These are phyloP conservation scores for Ustilago xerochloae DNA, from an alignment of 1,284 basidiomycete species.

Conservation along the genomic window DNA sequence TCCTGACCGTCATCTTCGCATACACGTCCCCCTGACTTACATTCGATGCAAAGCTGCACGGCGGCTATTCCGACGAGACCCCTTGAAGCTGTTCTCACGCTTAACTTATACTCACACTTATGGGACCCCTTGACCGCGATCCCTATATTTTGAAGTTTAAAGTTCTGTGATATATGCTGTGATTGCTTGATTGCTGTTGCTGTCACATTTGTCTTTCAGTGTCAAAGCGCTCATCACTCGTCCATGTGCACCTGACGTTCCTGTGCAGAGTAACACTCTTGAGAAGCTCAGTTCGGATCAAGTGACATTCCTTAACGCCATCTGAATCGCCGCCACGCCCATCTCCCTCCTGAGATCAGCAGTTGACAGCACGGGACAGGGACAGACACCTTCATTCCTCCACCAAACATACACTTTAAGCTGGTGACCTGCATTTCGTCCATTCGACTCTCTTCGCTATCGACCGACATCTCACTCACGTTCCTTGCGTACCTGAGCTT, in stretches of 20 bases:
- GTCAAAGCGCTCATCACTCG: background rate
- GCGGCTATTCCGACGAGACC: constrained; percentile 15
- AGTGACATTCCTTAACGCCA: constrained; percentile 23
- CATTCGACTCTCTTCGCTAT: background rate
- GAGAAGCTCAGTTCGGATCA: background rate
- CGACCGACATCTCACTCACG: constrained; percentile 8
- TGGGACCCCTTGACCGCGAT: background rate
- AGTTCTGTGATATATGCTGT: background rate
- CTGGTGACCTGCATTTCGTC: background rate
- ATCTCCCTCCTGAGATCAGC: no score
- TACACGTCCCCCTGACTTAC: background rate
- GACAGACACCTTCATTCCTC: constrained; percentile 1
- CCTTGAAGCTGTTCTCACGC: constrained; percentile 4
- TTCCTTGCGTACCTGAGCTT: constrained; percentile 31
- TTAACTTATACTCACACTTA: background rate
- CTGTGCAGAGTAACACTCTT: background rate
- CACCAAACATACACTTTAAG: background rate
- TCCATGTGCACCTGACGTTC: background rate
- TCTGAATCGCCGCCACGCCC: background rate
- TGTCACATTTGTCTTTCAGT: background rate
- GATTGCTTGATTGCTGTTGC: background rate
- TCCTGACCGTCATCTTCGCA: background rate
- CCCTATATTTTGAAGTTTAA: background rate
- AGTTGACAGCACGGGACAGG: background rate
- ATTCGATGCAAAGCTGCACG: background rate